phyloP scores from a whole-genome alignment of 2,329 filamentous ascomycete species.

The Fragosphaeria purpurea region DNA sequence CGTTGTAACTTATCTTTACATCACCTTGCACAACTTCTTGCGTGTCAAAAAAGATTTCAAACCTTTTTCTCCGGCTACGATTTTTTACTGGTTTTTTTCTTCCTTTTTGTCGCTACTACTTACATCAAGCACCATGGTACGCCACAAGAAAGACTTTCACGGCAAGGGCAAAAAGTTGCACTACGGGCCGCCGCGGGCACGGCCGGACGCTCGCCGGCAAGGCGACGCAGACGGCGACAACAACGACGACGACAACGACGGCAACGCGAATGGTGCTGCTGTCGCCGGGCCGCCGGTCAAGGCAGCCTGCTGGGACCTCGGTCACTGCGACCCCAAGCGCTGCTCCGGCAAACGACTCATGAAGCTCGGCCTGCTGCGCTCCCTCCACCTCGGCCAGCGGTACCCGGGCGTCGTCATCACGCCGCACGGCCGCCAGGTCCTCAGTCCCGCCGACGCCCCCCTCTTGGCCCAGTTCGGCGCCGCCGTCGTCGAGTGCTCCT shows the following conservation, averaged over 20 bases:
- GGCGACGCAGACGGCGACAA: conserved; percentile 31
- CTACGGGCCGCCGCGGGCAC: conserved; percentile 46
- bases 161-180: conserved; percentile 63
- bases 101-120: too few relatives aligned
- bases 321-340: conserved; percentile 93
- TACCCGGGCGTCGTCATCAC: conserved; percentile 88
- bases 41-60: too few relatives aligned
- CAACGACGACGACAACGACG: conserved; percentile 21
- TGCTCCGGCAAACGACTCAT: conserved; percentile 95
- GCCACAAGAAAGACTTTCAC: conserved; percentile 85
- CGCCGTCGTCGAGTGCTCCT: conserved; percentile 93
- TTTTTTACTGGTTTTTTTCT: too few relatives aligned
- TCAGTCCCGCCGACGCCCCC: conserved; percentile 74
- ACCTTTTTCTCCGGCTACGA: too few relatives aligned
- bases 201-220: conserved; percentile 13
- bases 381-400: conserved; percentile 83
- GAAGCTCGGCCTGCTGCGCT: conserved; percentile 84
- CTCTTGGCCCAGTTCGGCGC: conserved; percentile 82
- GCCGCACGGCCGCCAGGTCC: conserved; percentile 77
- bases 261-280: conserved; percentile 15
- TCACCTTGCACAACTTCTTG: too few relatives aligned
- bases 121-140: conserved; percentile 54
- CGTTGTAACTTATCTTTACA: too few relatives aligned
- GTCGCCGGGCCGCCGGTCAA: conserved; percentile 52
- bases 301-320: conserved; percentile 94